Base-by-base conservation (phyloP, 139 green algal species). In the Yamagishiella unicocca region DNA sequence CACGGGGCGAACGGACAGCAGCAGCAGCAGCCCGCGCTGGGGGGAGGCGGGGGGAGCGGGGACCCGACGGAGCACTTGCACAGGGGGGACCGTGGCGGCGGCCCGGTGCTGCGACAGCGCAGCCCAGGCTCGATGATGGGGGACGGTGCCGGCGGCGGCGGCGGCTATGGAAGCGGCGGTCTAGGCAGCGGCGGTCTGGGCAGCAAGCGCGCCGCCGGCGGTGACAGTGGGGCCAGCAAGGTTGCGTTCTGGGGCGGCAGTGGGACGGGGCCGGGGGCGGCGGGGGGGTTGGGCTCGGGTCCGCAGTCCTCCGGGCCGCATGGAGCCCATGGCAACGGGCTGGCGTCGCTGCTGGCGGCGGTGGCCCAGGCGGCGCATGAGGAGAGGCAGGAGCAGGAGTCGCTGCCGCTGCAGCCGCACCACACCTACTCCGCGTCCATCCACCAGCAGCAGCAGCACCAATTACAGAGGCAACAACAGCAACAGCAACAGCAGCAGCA, bases 351-450 rank as follows among this genome's bases (percentile, higher is more conserved):
- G 38, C 58, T 84, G 55, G 77, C 77, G 27, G 77, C 55, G 6
- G 61, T 84, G 37, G 58, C 54, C 8, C 35, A 53, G 74, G 76
- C 53, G 37, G 53, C 53, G 76, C 53, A n/a, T 1, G 24, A 55
- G 40, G 27, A 55, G 19, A 10, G 55, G 70, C 14, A 54, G 38
- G 29, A 53, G 40, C 55, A 73, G 38, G 55, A 73, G 17, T 73
- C 55, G 4, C 37, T 74, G 25, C 77, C 55, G 55, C 27, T 73
- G n/a, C 25, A n/a, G 37, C 54, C 54, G 25, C 37, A 72, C 0
- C 55, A 74, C 70, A 54, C 38, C 21, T 35, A 73, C 64, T 7
- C n/a, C 64, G 31, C n/a, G 43, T 87, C 40, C 66, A 82, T 82
- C 37, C 84, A 17, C 17, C 50, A 58, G 50, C 12, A 17, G 50